These are phyloP conservation scores for Fusarium tanahbumbuense DNA, from an alignment of 2,329 filamentous ascomycete genomes.

Conservation along the genomic window DNA sequence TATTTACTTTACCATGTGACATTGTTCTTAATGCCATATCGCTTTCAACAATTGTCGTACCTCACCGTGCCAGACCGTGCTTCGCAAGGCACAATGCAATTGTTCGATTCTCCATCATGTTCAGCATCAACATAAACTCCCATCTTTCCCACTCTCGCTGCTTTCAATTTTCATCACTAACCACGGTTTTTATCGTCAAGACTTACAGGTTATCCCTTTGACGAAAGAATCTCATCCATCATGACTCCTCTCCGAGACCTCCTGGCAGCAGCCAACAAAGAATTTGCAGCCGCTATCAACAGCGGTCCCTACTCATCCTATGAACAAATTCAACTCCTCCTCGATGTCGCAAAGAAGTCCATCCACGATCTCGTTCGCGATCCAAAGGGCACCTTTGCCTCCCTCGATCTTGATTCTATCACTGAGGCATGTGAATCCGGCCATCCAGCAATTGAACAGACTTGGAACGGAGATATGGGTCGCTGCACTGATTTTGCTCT, in stretches of 20 bases:
- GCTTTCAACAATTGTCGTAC: too few relatives aligned
- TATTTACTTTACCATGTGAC: too few relatives aligned
- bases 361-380: not conserved
- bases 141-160: too few relatives aligned
- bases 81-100: not conserved
- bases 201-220: not conserved
- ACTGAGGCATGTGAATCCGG: not conserved
- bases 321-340: not conserved
- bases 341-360: not conserved
- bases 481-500: not conserved
- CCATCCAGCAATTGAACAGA: not conserved
- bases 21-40: rapidly evolving
- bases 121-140: not conserved
- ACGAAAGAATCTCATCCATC: too few relatives aligned
- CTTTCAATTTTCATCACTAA: too few relatives aligned
- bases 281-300: not conserved
- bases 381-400: not conserved
- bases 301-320: not conserved
- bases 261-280: not conserved
- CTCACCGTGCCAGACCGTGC: too few relatives aligned
- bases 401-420: not conserved
- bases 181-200: too few relatives aligned
- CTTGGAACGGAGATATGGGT: not conserved
- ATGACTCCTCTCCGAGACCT: not conserved
- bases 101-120: not conserved